Evolutionary conservation across 371 early-diverging fungal genomes (phyloP).

Genomic region (Haplosporangium sp.): DNA sequence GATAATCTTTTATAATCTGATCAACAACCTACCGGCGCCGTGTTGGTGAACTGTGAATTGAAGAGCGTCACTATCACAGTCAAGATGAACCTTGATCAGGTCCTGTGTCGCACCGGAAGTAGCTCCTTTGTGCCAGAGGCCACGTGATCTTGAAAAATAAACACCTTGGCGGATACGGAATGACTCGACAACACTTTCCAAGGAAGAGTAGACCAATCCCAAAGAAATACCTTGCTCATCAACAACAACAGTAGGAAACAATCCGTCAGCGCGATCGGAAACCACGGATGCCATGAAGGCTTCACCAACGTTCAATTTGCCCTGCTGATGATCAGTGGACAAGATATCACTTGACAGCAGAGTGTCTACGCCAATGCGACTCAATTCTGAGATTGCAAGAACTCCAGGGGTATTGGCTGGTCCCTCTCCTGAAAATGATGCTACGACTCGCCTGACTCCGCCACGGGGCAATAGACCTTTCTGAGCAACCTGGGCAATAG

Average conservation of each 20-base stretch:
- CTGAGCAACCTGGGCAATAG: slow-evolving; percentile 24
- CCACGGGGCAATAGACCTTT: slow-evolving; percentile 51
- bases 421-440: slow-evolving; percentile 20
- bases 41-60: slow-evolving; percentile 89
- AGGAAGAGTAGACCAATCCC: slow-evolving; percentile 93
- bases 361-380: slow-evolving; percentile 39
- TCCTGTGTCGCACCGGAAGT: slow-evolving; percentile 94
- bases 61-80: slow-evolving; percentile 94
- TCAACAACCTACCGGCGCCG: slow-evolving; percentile 73
- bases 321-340: slow-evolving; percentile 38
- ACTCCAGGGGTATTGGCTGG: slow-evolving; percentile 31
- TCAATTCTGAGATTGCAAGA: slow-evolving; percentile 36
- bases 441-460: slow-evolving; percentile 40
- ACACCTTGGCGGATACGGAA: slow-evolving; percentile 87
- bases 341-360: slow-evolving; percentile 16
- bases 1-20: too few species aligned
- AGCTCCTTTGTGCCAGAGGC: slow-evolving; percentile 96
- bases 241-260: slow-evolving; percentile 92
- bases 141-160: slow-evolving; percentile 91
- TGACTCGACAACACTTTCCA: slow-evolving; percentile 84
- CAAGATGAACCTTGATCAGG: slow-evolving; percentile 79
- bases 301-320: slow-evolving; percentile 72
- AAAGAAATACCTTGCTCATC: slow-evolving; percentile 90
- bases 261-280: slow-evolving; percentile 91
- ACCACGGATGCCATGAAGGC: slow-evolving; percentile 74